Evolutionary conservation across 306 rosid species (phyloP).

Genomic region (Pterocarpus santalinus): DNA sequence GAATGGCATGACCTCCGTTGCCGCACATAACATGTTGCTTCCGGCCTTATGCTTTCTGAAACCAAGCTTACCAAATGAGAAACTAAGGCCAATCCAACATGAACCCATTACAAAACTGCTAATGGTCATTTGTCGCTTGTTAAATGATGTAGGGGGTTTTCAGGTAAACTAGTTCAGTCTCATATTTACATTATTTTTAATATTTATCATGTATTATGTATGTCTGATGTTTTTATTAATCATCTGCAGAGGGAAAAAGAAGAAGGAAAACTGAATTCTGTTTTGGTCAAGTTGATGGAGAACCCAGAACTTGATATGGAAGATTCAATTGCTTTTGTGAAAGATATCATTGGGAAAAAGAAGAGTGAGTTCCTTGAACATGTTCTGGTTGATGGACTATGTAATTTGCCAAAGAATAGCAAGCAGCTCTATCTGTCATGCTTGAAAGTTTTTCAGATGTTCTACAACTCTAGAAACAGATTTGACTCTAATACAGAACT

Average conservation of each 20-base stretch:
- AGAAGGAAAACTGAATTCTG: constrained; percentile 47
- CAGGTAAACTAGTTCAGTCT: constrained; percentile 41
- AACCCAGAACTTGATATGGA: constrained; percentile 49
- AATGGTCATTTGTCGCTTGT: constrained; percentile 47
- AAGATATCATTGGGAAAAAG: constrained; percentile 42
- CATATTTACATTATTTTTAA: not conserved
- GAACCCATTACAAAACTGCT: constrained; percentile 44
- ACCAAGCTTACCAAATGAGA: constrained; percentile 41
- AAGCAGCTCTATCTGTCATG: constrained; percentile 55
- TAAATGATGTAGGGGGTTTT: constrained; percentile 55
- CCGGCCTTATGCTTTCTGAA: constrained; percentile 52
- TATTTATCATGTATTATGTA: too few relatives aligned
- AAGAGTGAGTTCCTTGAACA: constrained; percentile 51
- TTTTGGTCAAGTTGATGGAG: constrained; percentile 38
- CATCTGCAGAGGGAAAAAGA: constrained; percentile 53
- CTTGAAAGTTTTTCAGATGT: constrained; percentile 62
- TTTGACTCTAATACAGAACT: constrained; percentile 55
- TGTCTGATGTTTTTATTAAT: not conserved
- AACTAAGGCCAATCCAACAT: constrained; percentile 46
- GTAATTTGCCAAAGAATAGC: constrained; percentile 48
- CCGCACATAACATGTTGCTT: constrained; percentile 47
- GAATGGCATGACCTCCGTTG: constrained; percentile 53
- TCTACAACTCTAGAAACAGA: constrained; percentile 52
- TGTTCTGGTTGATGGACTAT: constrained; percentile 51
- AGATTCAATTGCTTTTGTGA: constrained; percentile 43